phyloP scores from a whole-genome alignment of 768 basidiomycete species.

The Leccinellum rugosiceps region DNA sequence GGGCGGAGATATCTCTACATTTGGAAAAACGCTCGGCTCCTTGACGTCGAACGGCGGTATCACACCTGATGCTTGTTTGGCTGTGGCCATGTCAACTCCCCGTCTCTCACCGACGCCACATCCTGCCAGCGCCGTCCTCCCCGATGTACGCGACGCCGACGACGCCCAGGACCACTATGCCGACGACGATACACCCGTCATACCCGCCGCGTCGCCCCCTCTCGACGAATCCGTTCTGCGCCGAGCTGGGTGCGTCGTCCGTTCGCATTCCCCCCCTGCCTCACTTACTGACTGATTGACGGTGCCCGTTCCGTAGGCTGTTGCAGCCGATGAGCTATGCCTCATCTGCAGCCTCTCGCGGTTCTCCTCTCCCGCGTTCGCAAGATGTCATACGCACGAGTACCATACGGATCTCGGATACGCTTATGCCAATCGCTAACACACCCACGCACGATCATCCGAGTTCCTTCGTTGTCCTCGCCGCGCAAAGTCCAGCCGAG shows the following conservation, averaged over 20 bases:
- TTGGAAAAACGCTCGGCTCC: not conserved
- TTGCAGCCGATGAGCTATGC: constrained; percentile 53
- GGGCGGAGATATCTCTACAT: constrained; percentile 1
- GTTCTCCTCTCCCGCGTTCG: constrained; percentile 41
- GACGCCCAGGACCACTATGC: not conserved
- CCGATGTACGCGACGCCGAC: not conserved
- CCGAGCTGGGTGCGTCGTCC: constrained; percentile 50
- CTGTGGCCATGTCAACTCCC: constrained; percentile 11
- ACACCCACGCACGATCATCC: constrained; percentile 1
- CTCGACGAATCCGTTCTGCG: constrained; percentile 42
- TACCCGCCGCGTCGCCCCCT: constrained; percentile 22
- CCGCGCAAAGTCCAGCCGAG: constrained; percentile 16
- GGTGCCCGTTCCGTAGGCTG: constrained; percentile 38
- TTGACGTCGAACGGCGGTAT: constrained; percentile 1
- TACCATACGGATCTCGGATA: constrained; percentile 63
- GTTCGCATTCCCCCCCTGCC: not conserved
- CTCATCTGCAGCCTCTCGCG: constrained; percentile 25
- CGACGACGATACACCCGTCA: constrained; percentile 14
- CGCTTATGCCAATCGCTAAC: constrained; percentile 25
- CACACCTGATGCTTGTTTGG: not conserved
- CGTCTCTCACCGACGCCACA: not conserved
- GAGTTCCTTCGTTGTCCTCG: constrained; percentile 9
- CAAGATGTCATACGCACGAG: constrained; percentile 62
- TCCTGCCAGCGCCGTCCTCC: not conserved
- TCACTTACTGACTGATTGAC: not conserved